Conservation (phyloP, 805 yeast genomes). For the Saccharomycopsis guyanensis region DNA sequence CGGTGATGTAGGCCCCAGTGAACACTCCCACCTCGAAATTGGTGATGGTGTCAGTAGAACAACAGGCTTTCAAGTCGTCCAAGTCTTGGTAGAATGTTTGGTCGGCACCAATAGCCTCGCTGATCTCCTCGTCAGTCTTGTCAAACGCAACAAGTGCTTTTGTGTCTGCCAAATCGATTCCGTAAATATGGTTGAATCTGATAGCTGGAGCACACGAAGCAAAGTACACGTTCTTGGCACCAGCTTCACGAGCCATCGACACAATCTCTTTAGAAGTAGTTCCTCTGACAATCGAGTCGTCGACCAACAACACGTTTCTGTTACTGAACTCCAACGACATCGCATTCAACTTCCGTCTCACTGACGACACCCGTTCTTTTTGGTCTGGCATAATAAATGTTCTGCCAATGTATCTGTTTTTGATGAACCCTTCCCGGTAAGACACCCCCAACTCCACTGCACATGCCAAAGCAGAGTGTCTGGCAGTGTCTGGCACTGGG, state of each 20-base stretch:
- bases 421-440: constrained; percentile 94
- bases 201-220: constrained; percentile 99
- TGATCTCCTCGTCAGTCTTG: constrained; percentile 66
- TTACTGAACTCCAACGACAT: constrained; percentile 89
- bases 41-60: constrained; percentile 40
- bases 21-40: constrained; percentile 95
- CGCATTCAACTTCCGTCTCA: constrained; percentile 90
- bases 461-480: constrained; percentile 90
- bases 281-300: constrained; percentile 96
- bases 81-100: constrained; percentile 81
- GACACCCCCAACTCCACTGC: constrained; percentile 75
- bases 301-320: constrained; percentile 81
- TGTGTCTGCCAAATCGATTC: constrained; percentile 94
- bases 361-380: constrained; percentile 86
- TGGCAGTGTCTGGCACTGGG: constrained; percentile 97
- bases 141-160: constrained; percentile 87
- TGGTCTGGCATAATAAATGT: constrained; percentile 99
- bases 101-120: constrained; percentile 80
- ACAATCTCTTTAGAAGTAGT: constrained; percentile 96
- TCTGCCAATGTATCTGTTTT: constrained; percentile 94
- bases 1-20: constrained; percentile 93
- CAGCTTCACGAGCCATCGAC: constrained; percentile 97
- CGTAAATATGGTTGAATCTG: constrained; percentile 90
- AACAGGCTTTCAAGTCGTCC: constrained; percentile 76
- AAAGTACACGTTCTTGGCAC: constrained; percentile 89